Percentiles rank a stretch among this genome's conserved stretches.
These are phyloP conservation scores for Stylonectria norvegica DNA, from an alignment of 2,329 filamentous ascomycete species.

Conservation along the genomic window DNA sequence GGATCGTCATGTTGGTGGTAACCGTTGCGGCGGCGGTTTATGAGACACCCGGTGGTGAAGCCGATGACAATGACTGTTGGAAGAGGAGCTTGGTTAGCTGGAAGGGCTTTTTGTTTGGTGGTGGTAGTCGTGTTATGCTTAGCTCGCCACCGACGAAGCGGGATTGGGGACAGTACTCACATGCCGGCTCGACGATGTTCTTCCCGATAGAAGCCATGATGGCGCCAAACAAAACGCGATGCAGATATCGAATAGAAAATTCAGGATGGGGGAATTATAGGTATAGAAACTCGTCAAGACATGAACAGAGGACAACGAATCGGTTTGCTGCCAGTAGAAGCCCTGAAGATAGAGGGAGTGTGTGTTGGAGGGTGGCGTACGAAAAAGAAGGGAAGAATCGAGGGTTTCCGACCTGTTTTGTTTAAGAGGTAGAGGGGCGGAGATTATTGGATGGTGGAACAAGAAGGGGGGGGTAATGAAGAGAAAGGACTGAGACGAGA, in stretches of 20 bases:
- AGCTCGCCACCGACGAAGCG: too few species aligned
- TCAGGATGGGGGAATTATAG: not conserved
- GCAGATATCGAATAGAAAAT: not conserved
- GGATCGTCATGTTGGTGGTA: slow-evolving; percentile 3
- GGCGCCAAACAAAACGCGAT: not conserved
- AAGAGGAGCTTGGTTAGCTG: not conserved
- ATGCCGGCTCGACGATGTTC: slow-evolving; percentile 13
- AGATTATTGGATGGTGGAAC: too few species aligned
- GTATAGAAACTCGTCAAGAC: not conserved
- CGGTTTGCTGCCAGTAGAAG: too few species aligned
- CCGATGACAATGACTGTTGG: slow-evolving; percentile 18
- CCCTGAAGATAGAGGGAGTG: too few species aligned
- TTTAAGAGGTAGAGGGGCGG: too few species aligned
- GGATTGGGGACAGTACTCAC: slow-evolving; percentile 1
- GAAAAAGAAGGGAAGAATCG: too few species aligned
- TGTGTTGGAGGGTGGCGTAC: too few species aligned
- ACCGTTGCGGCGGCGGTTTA: slow-evolving; percentile 18
- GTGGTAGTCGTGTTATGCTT: too few species aligned
- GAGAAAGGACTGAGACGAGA: too few species aligned
- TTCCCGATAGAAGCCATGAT: slow-evolving; percentile 5
- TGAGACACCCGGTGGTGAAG: slow-evolving; percentile 23
- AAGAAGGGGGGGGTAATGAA: too few species aligned
- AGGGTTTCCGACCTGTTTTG: too few species aligned
- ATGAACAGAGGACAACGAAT: not conserved
- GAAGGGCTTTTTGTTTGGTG: not conserved